phyloP scores from a whole-genome alignment of 345 rosid genomes.

The Eucalyptus polybractea region DNA sequence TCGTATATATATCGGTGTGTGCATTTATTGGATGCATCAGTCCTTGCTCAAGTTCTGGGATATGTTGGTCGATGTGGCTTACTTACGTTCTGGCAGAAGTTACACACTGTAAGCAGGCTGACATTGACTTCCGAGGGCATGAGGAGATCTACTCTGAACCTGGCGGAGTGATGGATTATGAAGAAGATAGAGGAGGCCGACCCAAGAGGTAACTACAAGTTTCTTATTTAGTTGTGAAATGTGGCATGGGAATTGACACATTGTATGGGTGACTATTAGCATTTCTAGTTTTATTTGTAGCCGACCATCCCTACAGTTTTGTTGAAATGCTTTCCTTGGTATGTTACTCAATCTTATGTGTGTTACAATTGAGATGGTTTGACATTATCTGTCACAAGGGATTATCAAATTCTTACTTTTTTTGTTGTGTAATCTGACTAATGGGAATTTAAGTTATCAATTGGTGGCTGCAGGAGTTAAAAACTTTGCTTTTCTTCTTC shows the following conservation, averaged over 20 bases:
- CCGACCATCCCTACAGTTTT: not conserved
- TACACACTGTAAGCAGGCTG: slow-evolving; percentile 95
- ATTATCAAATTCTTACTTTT: not conserved
- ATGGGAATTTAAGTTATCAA: not conserved
- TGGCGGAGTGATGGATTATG: slow-evolving; percentile 97
- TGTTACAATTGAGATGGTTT: not conserved
- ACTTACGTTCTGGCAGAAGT: slow-evolving; percentile 99
- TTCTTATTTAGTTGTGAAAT: not conserved
- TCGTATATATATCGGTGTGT: not conserved
- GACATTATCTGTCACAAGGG: not conserved
- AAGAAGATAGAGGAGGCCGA: slow-evolving; percentile 83
- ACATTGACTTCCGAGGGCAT: slow-evolving; percentile 68
- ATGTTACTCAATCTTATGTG: not conserved
- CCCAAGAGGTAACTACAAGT: slow-evolving; percentile 63
- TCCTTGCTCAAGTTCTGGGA: slow-evolving; percentile 19
- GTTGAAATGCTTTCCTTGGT: not conserved
- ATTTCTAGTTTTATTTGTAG: not conserved
- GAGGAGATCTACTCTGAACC: slow-evolving; percentile 92
- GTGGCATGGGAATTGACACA: not conserved
- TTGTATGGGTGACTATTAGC: not conserved
- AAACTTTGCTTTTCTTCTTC: not conserved
- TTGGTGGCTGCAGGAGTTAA: not conserved
- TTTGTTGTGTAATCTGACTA: not conserved
- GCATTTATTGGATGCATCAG: not conserved
- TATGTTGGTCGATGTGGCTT: slow-evolving; percentile 81